phyloP scores from a whole-genome alignment of 2,329 filamentous ascomycete species.

The Biscogniauxia sp. region DNA sequence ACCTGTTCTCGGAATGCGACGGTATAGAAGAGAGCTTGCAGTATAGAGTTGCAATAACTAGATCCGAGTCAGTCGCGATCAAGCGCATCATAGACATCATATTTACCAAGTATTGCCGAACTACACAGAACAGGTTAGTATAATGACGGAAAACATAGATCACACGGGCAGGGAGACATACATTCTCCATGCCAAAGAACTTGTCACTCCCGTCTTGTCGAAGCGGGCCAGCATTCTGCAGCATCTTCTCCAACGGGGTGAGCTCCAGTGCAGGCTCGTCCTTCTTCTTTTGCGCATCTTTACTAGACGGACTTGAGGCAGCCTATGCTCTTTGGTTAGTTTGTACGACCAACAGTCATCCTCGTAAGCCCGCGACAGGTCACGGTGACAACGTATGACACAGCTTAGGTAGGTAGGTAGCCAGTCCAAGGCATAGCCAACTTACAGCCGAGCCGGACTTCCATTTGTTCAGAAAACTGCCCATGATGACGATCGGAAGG shows the following conservation, averaged over 20 bases:
- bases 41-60: constrained; percentile 97
- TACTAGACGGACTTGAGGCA: constrained; percentile 40
- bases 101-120: constrained; percentile 94
- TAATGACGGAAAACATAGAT: constrained; percentile 6
- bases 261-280: constrained; percentile 57
- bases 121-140: constrained; percentile 50
- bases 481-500: constrained; percentile 40
- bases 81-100: constrained; percentile 23
- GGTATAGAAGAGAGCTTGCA: constrained; percentile 96
- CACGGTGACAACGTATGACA: background rate
- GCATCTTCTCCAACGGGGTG: constrained; percentile 69
- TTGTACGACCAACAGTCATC: constrained; percentile 4
- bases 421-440: constrained; percentile 21
- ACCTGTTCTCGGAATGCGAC: constrained; percentile 91
- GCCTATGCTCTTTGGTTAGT: constrained; percentile 38
- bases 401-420: background rate
- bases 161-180: constrained; percentile 41
- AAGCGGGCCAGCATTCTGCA: constrained; percentile 76
- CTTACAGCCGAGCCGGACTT: constrained; percentile 55
- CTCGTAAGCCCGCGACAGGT: background rate
- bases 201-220: constrained; percentile 91
- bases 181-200: constrained; percentile 98
- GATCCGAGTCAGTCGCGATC: constrained; percentile 24
- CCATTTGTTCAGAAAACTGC: constrained; percentile 59
- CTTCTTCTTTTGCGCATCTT: constrained; percentile 53